These are phyloP conservation scores for Sclerotiophoma versabilis DNA, from an alignment of 2,329 filamentous ascomycete species.

Conservation along the genomic window DNA sequence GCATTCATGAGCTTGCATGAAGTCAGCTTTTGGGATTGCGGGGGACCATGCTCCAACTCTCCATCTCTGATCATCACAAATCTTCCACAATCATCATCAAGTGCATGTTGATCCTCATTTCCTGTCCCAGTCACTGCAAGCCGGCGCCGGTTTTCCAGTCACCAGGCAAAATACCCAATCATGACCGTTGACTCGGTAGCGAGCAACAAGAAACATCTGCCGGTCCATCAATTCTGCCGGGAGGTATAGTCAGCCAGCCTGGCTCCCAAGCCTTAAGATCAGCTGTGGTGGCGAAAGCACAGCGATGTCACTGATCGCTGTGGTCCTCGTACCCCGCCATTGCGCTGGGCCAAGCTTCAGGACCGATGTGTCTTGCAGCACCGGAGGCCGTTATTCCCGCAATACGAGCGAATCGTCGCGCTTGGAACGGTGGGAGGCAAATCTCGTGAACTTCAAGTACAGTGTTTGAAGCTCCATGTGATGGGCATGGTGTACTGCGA, in stretches of 20 bases:
- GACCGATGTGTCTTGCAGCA: background rate
- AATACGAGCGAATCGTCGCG: slow-evolving; percentile 13
- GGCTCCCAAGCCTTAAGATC: slow-evolving; percentile 2
- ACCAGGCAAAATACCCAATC: slow-evolving; percentile 4
- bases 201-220: slow-evolving; percentile 2
- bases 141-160: slow-evolving; percentile 2
- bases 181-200: background rate
- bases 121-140: slow-evolving; percentile 12
- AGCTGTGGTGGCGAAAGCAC: slow-evolving; percentile 6
- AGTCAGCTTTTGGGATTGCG: slow-evolving; percentile 1
- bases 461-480: slow-evolving; percentile 7
- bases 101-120: slow-evolving; percentile 19
- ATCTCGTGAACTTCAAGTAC: slow-evolving; percentile 9
- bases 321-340: slow-evolving; percentile 9
- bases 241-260: slow-evolving; percentile 7
- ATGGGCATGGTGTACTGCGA: background rate
- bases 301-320: slow-evolving; percentile 6
- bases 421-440: slow-evolving; percentile 10
- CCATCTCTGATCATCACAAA: slow-evolving; percentile 6
- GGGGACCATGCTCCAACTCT: background rate
- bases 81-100: background rate
- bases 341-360: background rate
- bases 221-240: slow-evolving; percentile 4
- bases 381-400: slow-evolving; percentile 16
- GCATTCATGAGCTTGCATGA: slow-evolving; percentile 1